Conservation (phyloP, 176 grass and related monocot species). For the Cenchrus purpureus region DNA sequence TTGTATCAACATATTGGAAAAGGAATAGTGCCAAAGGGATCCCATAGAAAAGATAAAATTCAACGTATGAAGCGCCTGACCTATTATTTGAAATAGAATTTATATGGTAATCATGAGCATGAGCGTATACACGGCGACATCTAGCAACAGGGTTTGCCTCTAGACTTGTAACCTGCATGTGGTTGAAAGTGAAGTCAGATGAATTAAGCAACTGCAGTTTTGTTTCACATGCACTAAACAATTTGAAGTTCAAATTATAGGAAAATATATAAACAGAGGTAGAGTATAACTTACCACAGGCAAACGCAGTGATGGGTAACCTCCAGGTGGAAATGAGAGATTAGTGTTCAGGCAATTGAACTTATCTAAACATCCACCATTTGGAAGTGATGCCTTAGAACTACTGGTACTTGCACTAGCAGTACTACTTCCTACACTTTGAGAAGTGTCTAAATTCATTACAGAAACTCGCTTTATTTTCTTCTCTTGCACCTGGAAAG, state of each 20-base stretch:
- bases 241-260: conserved; percentile 8
- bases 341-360: conserved; percentile 36
- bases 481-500: conserved; percentile 88
- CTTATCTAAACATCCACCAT: conserved; percentile 64
- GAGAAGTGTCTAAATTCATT: conserved; percentile 70
- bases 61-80: conserved; percentile 36
- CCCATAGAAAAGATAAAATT: conserved; percentile 19
- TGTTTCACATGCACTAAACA: background rate
- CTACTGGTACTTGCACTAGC: conserved; percentile 54
- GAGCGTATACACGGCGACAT: conserved; percentile 85
- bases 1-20: background rate
- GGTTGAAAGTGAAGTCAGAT: conserved; percentile 32
- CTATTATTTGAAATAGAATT: conserved; percentile 97
- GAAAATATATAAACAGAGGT: conserved; percentile 11
- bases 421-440: conserved; percentile 48
- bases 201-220: background rate
- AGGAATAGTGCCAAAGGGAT: conserved; percentile 4
- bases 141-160: conserved; percentile 78
- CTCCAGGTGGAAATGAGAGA: conserved; percentile 68
- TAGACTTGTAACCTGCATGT: conserved; percentile 74
- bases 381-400: conserved; percentile 58
- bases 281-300: conserved; percentile 81
- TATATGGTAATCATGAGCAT: conserved; percentile 97
- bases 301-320: conserved; percentile 68
- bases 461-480: conserved; percentile 79